Evolutionary conservation across 2,329 filamentous ascomycete genomes (phyloP), one percentile per base, ranked within the genome.

Genomic region (Graphilbum ipis-grandicollis): DNA sequence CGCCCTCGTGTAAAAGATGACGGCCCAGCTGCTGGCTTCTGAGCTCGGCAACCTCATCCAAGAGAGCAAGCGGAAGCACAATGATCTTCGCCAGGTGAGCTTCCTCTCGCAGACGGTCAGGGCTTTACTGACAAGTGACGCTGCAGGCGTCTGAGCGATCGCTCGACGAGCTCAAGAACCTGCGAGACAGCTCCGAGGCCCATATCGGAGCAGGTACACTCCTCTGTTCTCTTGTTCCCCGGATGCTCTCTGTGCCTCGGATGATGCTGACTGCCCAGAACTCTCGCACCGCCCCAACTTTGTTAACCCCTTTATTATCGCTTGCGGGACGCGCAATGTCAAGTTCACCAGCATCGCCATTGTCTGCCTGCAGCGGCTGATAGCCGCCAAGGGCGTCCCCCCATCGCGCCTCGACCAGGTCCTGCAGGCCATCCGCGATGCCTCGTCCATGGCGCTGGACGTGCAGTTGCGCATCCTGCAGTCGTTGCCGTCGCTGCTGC

Each of bases 381-480:
- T 93, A 39, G 76, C 93, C 38, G 76, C 80, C 36, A 72, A 75
- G 47, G 85, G 81, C 8, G 63, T 98, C 31, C 81, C 90, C 1
- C 71, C 75, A 44, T 72, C 79, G 37, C 77, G 84, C 46, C 62
- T 98, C 38, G 79, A 77, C 52, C 85, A 93, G 53, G 79, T 93
- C 13, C 66, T 98, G 3, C 81, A 92, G 50, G 85, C 86, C 8
- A 67, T 98, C 46, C 79, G 79, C 52, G 82, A 93, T 52, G 86
- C 82, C 34, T 79, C 82, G 46, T 85, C 64, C 54, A 79, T 83
- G 51, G 64, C 73, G 13, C 59, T 93, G 41, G 90, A 98, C 58
- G 80, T 94, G 3, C 90, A 98, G 52, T 71, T 98, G 46, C 96
- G 96, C 56, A 90, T 96, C 36, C 62, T 98, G 13, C 90, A 98